Evolutionary conservation across 352 stramenopile species (phyloP), one percentile per base, ranked within the genome.

Genomic region (Peronosclerospora sorghi): DNA sequence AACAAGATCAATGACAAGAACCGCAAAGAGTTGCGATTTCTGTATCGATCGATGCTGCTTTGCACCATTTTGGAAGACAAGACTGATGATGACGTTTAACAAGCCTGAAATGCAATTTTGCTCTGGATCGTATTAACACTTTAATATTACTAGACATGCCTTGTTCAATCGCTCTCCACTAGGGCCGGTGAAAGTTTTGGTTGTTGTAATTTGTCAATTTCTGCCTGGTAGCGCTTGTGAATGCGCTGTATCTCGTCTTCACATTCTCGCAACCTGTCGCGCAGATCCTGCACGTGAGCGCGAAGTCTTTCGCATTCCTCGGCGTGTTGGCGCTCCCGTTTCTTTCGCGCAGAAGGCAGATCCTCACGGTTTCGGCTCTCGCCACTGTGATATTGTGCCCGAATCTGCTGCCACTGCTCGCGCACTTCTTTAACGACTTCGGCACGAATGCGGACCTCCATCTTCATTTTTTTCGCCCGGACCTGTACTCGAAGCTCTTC

Each of bases 241-340:
- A 86, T 82, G 27, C 78, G 70, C 40, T 69, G 65, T 32, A 90
- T 90, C 54, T 90, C 78, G n/a, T 90, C 78, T 44, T 90, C 78
- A 20, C 74, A 86, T 43, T 90, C 78, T 18, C 44, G 56, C 4
- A 86, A 56, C 48, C 85, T 81, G 43, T 78, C 59, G 42, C 80
- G 74, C 8, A 86, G 46, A 42, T 79, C 59, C 2, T 71, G 54
- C 17, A 92, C 63, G 27, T 86, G 69, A 1, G 66, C 36, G 18
- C 76, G 69, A 37, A 92, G 57, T 23, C 59, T 60, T 13, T 75
- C 51, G 20, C 56, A 68, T 48, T 87, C 72, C 35, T 77, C 55
- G 6, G 46, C 52, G 7, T 62, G 62, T 34, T 61, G 49, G n/a
- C 56, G 56, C 45, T 72, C 56, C 4, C 61, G 57, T 34, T 61